Conservation (phyloP, 495 filamentous ascomycete genomes). For the Talaromyces stipitatus region DNA sequence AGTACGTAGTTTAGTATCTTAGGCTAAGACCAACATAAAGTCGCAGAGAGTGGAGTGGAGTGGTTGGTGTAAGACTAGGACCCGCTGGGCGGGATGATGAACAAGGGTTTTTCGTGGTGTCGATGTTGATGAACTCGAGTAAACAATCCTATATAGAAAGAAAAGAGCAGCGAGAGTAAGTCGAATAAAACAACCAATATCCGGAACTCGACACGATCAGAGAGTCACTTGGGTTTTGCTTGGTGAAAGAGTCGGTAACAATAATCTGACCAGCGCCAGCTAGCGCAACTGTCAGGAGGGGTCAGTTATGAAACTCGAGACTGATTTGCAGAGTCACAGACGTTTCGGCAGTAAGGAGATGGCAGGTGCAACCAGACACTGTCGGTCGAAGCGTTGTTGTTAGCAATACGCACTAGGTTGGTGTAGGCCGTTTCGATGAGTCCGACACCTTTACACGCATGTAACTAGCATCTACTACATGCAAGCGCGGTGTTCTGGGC, state of each 20-base stretch:
- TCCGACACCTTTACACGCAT: not conserved
- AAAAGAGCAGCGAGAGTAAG: not conserved
- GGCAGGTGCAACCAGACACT: not conserved
- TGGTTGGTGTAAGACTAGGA: not conserved
- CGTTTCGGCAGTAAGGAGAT: not conserved
- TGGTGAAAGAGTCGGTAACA: not conserved
- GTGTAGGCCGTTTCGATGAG: not conserved
- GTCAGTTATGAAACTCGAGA: not conserved
- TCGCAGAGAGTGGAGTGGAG: not conserved
- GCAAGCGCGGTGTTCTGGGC: constrained; percentile 1
- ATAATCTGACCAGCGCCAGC: not conserved
- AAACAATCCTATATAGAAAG: not conserved
- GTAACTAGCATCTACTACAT: not conserved
- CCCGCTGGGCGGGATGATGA: not conserved
- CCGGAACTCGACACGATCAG: not conserved
- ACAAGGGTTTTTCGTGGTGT: not conserved
- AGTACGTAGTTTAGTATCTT: not conserved
- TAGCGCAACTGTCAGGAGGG: not conserved
- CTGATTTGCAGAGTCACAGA: not conserved
- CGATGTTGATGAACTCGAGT: not conserved
- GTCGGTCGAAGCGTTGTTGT: not conserved
- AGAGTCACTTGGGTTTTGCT: too few relatives aligned
- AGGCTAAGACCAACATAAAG: not conserved
- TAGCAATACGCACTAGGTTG: not conserved
- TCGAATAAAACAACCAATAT: not conserved